Percentiles rank a stretch among this genome's conserved stretches.
Evolutionary conservation across 2,329 filamentous ascomycete species (phyloP).

Genomic region (Blastomyces silverae): DNA sequence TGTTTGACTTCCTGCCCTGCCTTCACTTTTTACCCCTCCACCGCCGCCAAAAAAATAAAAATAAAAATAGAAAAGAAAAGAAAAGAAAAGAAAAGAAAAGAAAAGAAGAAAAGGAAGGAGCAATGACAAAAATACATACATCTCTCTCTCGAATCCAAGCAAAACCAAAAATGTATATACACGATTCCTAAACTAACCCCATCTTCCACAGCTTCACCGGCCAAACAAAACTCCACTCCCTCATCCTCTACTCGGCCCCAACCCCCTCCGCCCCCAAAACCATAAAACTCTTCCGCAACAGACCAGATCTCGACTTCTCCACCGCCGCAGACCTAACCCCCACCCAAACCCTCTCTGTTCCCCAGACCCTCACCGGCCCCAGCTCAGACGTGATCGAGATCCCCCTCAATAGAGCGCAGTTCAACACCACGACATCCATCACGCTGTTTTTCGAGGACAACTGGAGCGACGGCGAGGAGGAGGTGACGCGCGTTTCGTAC

Average conservation of each 20-base stretch:
- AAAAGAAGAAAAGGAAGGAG: no score
- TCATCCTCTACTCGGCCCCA: constrained; percentile 74
- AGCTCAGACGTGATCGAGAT: constrained; percentile 71
- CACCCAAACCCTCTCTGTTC: constrained; percentile 69
- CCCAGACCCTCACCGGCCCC: constrained; percentile 55
- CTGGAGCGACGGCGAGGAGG: constrained; percentile 71
- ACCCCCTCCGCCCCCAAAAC: constrained; percentile 68
- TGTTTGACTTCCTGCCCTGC: constrained; percentile 32
- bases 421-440: constrained; percentile 75
- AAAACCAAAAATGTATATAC: not conserved
- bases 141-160: not conserved
- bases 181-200: not conserved
- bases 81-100: no score
- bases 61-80: no score
- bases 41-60: not conserved
- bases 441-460: constrained; percentile 90
- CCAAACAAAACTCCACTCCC: constrained; percentile 84
- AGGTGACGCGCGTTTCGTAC: constrained; percentile 72
- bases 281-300: constrained; percentile 81
- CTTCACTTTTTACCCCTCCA: constrained; percentile 12
- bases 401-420: constrained; percentile 77
- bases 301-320: constrained; percentile 76
- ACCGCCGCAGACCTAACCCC: constrained; percentile 62
- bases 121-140: not conserved
- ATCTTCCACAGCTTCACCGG: constrained; percentile 65